Evolutionary conservation across 2,329 filamentous ascomycete genomes (phyloP).

Genomic region (Emergomyces africanus): DNA sequence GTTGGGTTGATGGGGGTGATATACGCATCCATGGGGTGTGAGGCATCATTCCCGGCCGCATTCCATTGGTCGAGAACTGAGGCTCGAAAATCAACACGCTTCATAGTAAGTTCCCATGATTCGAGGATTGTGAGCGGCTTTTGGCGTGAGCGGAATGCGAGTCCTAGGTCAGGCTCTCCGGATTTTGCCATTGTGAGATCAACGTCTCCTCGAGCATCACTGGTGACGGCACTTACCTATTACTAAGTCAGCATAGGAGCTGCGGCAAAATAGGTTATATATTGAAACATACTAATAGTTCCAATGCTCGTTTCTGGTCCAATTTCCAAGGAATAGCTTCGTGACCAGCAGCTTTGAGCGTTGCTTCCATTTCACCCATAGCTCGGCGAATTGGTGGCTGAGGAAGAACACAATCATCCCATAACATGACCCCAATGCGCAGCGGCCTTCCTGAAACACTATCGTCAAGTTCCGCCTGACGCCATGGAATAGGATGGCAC

Average conservation of each 20-base stretch:
- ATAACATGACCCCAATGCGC: constrained; percentile 44
- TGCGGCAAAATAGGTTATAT: constrained; percentile 24
- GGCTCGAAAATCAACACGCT: constrained; percentile 1
- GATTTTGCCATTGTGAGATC: constrained; percentile 37
- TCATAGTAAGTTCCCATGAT: constrained; percentile 1
- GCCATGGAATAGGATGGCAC: constrained; percentile 23
- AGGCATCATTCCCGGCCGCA: constrained; percentile 1
- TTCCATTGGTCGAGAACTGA: constrained; percentile 10
- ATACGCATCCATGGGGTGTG: constrained; percentile 5
- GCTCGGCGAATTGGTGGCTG: constrained; percentile 48
- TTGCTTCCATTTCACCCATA: constrained; percentile 40
- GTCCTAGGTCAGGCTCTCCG: constrained; percentile 42
- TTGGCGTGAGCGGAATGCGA: constrained; percentile 14
- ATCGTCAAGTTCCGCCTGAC: constrained; percentile 13
- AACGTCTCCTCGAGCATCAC: constrained; percentile 45
- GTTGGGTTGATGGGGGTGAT: constrained; percentile 5
- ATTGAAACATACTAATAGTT: not conserved
- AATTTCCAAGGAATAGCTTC: constrained; percentile 18
- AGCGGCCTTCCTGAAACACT: constrained; percentile 30
- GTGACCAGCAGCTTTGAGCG: constrained; percentile 29
- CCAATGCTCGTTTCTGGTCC: not conserved
- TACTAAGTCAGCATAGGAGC: constrained; percentile 38
- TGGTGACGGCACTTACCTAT: constrained; percentile 16
- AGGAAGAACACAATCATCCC: constrained; percentile 47
- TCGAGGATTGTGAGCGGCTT: constrained; percentile 2